Percentiles rank a stretch among this genome's conserved stretches.
Evolutionary conservation across 306 rosid species (phyloP).

Genomic region (Gastrolobium bilobum): DNA sequence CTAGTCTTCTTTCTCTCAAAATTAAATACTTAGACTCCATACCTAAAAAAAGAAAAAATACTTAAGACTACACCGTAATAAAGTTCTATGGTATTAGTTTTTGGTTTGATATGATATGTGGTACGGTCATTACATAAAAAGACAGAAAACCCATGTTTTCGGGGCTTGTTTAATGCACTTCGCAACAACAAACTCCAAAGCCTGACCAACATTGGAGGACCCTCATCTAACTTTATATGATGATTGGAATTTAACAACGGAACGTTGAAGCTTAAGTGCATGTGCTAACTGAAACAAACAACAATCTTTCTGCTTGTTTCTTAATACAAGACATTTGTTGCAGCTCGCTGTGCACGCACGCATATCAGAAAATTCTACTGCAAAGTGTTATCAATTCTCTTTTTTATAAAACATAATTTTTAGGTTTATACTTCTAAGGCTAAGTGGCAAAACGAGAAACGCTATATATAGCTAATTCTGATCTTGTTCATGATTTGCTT

Average conservation of each 20-base stretch:
- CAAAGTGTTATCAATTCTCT: background rate
- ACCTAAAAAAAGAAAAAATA: too few relatives aligned
- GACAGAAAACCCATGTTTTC: slow-evolving; percentile 9
- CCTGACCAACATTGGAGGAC: slow-evolving; percentile 27
- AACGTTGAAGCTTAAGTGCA: slow-evolving; percentile 23
- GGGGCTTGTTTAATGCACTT: background rate
- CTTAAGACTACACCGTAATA: too few relatives aligned
- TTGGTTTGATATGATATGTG: background rate
- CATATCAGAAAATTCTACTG: slow-evolving; percentile 20
- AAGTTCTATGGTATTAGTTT: too few relatives aligned
- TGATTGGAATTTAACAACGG: slow-evolving; percentile 23
- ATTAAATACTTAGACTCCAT: background rate
- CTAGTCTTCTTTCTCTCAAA: background rate
- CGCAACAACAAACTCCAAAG: background rate
- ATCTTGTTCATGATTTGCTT: slow-evolving; percentile 31
- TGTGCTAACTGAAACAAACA: background rate
- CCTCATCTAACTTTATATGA: background rate
- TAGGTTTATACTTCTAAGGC: background rate
- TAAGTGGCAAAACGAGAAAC: slow-evolving; percentile 5
- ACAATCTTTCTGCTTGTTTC: slow-evolving; percentile 25
- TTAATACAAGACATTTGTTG: background rate
- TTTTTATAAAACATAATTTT: background rate
- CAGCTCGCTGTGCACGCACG: background rate
- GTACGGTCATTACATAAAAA: background rate
- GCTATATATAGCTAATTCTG: slow-evolving; percentile 1